phyloP scores from a whole-genome alignment of 2,329 filamentous ascomycete genomes.

The Colletotrichum kahawae region DNA sequence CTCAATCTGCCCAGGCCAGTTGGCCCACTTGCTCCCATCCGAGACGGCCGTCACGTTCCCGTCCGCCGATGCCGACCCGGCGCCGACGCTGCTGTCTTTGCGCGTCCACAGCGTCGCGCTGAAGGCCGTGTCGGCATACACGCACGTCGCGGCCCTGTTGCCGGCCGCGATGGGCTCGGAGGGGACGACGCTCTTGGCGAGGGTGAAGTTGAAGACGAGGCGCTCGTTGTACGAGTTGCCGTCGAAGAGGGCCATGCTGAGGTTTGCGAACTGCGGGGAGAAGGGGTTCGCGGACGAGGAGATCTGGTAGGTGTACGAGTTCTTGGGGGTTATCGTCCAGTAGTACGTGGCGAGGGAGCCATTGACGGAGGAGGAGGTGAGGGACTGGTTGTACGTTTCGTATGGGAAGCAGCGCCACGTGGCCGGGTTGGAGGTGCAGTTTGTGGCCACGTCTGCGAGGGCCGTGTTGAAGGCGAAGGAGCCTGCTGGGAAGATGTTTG shows the following conservation, averaged over 20 bases:
- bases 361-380: slow-evolving; percentile 38
- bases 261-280: slow-evolving; percentile 58
- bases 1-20: slow-evolving; percentile 65
- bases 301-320: slow-evolving; percentile 50
- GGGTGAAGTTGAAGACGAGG: slow-evolving; percentile 60
- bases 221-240: slow-evolving; percentile 54
- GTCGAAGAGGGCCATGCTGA: slow-evolving; percentile 54
- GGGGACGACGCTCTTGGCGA: slow-evolving; percentile 59
- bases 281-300: slow-evolving; percentile 63
- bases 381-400: slow-evolving; percentile 43
- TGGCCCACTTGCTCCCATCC: slow-evolving; percentile 33
- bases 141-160: slow-evolving; percentile 57
- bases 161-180: slow-evolving; percentile 43
- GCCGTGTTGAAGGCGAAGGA: slow-evolving; percentile 66
- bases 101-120: slow-evolving; percentile 66
- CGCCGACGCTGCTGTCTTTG: slow-evolving; percentile 27
- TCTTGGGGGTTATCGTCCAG: slow-evolving; percentile 61
- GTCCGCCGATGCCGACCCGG: slow-evolving; percentile 14
- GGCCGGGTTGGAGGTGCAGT: slow-evolving; percentile 61
- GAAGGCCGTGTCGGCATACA: slow-evolving; percentile 61
- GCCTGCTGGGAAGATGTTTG: slow-evolving; percentile 60
- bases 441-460: slow-evolving; percentile 55
- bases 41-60: slow-evolving; percentile 18
- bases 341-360: slow-evolving; percentile 62
- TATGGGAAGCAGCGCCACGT: slow-evolving; percentile 70